Base-by-base conservation (phyloP, 805 yeast species). In the Wickerhamomyces ciferrii region DNA sequence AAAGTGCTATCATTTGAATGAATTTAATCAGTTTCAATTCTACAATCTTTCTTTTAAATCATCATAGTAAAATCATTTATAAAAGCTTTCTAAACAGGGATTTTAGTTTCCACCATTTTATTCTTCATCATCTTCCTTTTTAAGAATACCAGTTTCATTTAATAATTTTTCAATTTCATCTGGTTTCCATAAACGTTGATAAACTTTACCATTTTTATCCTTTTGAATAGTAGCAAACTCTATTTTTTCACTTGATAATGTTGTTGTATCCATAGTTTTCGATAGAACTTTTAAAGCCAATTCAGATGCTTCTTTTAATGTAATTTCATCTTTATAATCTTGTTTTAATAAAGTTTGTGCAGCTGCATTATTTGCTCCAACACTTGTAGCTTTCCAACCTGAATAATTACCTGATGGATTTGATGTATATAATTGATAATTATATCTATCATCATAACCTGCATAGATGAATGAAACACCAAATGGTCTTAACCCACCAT, bases 371-470 rank as follows among this genome's bases (percentile, higher is more conserved):
- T 94, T 94, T 43, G 97, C 96, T 38, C 99, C 99, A 49, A 94
- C 91, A 56, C 89, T 78, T 31, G 97, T 92, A 39, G 99, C 99
- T 68, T 87, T 90, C 99, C 99, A 94, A 23, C 99, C 98, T 19
- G 96, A 81, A 66, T 91, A 94, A 69, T 94, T 94, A 24, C 99
- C 99, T 0, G 96, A 87, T 14, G 99, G 99, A 64, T 94, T 94
- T 21, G 96, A 86, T 6, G 97, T 91, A 70, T 84, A 94, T 54
- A 94, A 74, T 67, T 94, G 99, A 74, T 85, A 94, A 29, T 90
- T 90, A 59, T 83, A 84, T 59, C 88, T 72, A 45, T 89, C 92
- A 65, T 94, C 99, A 61, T 83, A 85, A 8, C 99, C 99, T 6
- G 98, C 99, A 62, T 87, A 94, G 50, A 94, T 79, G 68, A 94